Evolutionary conservation across 495 filamentous ascomycete genomes (phyloP).

Genomic region (Penicillium ucsense): DNA sequence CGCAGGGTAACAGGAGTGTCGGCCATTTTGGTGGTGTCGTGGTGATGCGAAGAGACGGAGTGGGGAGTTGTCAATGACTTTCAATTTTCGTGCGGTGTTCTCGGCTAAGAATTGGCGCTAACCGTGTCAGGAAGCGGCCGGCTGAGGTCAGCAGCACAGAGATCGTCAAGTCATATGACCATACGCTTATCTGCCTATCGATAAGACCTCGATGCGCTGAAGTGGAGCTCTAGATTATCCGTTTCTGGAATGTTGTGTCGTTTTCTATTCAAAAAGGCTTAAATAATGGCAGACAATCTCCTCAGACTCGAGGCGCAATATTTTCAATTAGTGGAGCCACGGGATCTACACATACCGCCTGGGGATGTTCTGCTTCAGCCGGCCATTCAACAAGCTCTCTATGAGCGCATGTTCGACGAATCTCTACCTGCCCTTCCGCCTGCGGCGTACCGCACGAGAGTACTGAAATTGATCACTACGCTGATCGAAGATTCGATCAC

Average conservation of each 20-base stretch:
- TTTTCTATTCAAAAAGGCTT: not conserved
- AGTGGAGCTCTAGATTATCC: not conserved
- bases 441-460: slow-evolving; percentile 54
- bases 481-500: slow-evolving; percentile 57
- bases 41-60: slow-evolving; percentile 21
- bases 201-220: not conserved
- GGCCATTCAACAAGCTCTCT: slow-evolving; percentile 52
- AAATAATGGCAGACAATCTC: slow-evolving; percentile 11
- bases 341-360: slow-evolving; percentile 46
- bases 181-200: slow-evolving; percentile 4
- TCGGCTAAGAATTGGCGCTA: slow-evolving; percentile 35
- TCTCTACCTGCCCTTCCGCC: slow-evolving; percentile 47
- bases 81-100: slow-evolving; percentile 36
- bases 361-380: slow-evolving; percentile 40
- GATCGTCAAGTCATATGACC: not conserved
- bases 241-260: not conserved
- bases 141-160: not conserved
- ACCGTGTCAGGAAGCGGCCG: slow-evolving; percentile 5
- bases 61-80: slow-evolving; percentile 20
- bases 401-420: slow-evolving; percentile 52
- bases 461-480: slow-evolving; percentile 58
- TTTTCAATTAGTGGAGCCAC: slow-evolving; percentile 52
- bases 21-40: slow-evolving; percentile 63
- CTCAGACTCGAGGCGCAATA: slow-evolving; percentile 45
- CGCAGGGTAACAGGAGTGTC: slow-evolving; percentile 89